Evolutionary conservation across 768 basidiomycete genomes (phyloP), one percentile per base, ranked within the genome.

Genomic region (Amanita molliuscula): DNA sequence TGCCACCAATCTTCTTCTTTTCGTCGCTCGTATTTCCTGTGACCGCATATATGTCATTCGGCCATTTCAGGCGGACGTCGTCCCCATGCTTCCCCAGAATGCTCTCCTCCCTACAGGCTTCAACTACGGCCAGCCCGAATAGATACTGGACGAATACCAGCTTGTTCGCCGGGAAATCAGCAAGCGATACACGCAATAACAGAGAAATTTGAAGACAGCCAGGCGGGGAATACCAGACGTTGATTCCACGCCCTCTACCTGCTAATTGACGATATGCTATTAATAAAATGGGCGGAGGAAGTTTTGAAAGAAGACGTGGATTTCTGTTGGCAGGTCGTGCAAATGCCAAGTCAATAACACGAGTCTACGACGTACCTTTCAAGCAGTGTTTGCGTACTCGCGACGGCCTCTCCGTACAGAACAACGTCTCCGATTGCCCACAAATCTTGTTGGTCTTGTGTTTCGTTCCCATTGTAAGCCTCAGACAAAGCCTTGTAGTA

Each of bases 111-210:
- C 82, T 75, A 56, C 88, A 89, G 1, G 86, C 92, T 56, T 93
- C 85, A 15, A 83, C 79, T n/a, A 97, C 83, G 1, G 93, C 92
- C 35, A 98, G 69, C 0, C 85, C 86, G 54, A 87, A 88, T 3
- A 99, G 75, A 62, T 99, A 98, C 60, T 99, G 96, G 8, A 94
- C 66, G 61, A 98, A 96, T 21, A 98, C 92, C 33, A 98, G 74
- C 51, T 81, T 82, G 18, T 70, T 67, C 0, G 79, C 68, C 2
- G 81, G 78, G 55, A 84, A 65, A 2, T 61, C 56, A 1, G 70
- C 56, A 3, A 80, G 67, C 0, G 78, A 67, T 1, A 84, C 66
- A 4, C 85, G 80, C 13, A 88, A 69, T 38, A 87, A 71, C 36
- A 90, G 59, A 9, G 91, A 93, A 62, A 94, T 84, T 52, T 84